These are phyloP conservation scores for Dioszegia crocea DNA, from an alignment of 768 basidiomycete genomes.

Conservation along the genomic window DNA sequence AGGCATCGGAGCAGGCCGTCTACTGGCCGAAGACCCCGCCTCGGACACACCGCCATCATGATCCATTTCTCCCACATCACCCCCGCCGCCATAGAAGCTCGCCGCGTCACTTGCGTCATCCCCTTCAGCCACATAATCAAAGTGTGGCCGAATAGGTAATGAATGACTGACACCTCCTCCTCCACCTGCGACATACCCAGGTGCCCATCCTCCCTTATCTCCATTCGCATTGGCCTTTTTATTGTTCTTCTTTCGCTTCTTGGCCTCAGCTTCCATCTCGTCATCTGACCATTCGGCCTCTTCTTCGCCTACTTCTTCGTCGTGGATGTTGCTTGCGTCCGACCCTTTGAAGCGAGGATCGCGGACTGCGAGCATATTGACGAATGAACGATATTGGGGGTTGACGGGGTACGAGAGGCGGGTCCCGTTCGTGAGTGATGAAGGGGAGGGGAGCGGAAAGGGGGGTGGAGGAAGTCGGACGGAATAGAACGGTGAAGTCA, in stretches of 20 bases:
- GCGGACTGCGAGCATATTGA: constrained; percentile 70
- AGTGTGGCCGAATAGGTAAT: constrained; percentile 40
- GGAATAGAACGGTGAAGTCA: constrained; percentile 82
- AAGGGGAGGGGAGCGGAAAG: constrained; percentile 37
- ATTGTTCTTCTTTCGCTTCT: constrained; percentile 52
- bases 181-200: neutral
- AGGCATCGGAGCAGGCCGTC: constrained; percentile 30
- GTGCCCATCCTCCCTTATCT: neutral
- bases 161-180: neutral
- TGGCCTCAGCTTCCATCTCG: constrained; percentile 76
- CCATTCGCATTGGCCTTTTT: neutral
- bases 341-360: constrained; percentile 65
- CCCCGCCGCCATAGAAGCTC: constrained; percentile 24
- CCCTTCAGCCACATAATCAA: constrained; percentile 33
- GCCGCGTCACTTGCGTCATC: constrained; percentile 20
- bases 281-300: constrained; percentile 95
- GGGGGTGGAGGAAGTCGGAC: constrained; percentile 69
- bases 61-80: constrained; percentile 6
- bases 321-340: constrained; percentile 89
- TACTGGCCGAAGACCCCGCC: constrained; percentile 19
- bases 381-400: constrained; percentile 65
- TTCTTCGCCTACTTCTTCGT: constrained; percentile 85
- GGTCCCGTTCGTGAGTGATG: constrained; percentile 30
- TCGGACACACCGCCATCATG: constrained; percentile 20
- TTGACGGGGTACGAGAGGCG: constrained; percentile 77